These are phyloP conservation scores for Juncus effusus DNA, from an alignment of 176 grass and related monocot species.

Conservation along the genomic window DNA sequence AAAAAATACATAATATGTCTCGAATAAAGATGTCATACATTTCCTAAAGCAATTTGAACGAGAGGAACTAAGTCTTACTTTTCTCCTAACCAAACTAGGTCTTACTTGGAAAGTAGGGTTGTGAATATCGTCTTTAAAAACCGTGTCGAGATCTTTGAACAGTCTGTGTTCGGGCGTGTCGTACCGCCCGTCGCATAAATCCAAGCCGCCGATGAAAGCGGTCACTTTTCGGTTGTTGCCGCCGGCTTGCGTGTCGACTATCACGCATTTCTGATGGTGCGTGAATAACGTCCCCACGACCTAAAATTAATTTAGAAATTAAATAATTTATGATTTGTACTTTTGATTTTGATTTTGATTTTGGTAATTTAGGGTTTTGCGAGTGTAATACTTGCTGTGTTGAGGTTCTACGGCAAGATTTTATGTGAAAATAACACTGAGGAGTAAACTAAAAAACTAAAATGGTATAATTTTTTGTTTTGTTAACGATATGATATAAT, in stretches of 20 bases:
- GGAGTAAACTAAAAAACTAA: no score
- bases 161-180: slow-evolving; percentile 88
- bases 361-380: no score
- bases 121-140: slow-evolving; percentile 79
- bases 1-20: background rate
- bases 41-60: background rate
- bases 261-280: slow-evolving; percentile 97
- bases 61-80: background rate
- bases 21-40: background rate
- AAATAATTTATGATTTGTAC: background rate
- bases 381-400: no score
- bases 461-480: background rate
- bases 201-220: slow-evolving; percentile 88
- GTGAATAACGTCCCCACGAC: slow-evolving; percentile 93
- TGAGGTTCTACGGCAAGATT: no score
- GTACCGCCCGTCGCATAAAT: slow-evolving; percentile 92
- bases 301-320: slow-evolving; percentile 28
- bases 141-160: slow-evolving; percentile 63
- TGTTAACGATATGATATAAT: background rate
- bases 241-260: slow-evolving; percentile 70
- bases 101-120: slow-evolving; percentile 83
- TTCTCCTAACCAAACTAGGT: background rate
- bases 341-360: no score
- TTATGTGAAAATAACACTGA: no score
- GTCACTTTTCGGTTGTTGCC: slow-evolving; percentile 94